Base-by-base conservation (phyloP, 2,329 filamentous ascomycete species). In the Pleurostoma richardsiae region DNA sequence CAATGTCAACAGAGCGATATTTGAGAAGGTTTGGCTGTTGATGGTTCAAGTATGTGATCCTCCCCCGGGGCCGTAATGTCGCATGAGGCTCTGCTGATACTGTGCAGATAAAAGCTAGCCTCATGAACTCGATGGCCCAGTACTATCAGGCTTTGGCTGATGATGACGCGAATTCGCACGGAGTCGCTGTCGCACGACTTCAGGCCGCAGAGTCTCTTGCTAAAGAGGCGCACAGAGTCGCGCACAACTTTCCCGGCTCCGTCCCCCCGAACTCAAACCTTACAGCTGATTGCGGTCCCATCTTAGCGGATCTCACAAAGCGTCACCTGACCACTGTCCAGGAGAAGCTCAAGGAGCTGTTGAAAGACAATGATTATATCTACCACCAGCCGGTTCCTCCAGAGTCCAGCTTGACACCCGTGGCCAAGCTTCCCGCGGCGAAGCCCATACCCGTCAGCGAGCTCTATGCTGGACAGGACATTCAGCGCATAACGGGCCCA, bases 371-470 rank as follows among this genome's bases (percentile, higher is more conserved):
- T 56, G 94, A 99, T 63, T 97, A 94, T 66, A 96, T 99, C 62
- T 99, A 99, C 61, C 94, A 99, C 63, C 90, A 97, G 57, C 85
- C 83, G 2, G 85, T 99, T 2, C 92, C 94, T 0, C 84, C 85
- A 7, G 90, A 96, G 65, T 88, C 90, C 4, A 86, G 85, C 29
- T 71, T 99, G 10, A 72, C 88, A 1, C 79, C 86, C 1, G 90
- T 99, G 42, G 80, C 90, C 3, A 99, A 97, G 64, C 76, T 97
- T 11, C 90, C 92, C 4, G 95, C 94, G 2, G 91, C 94, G 6
- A 99, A 99, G 65, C 90, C 94, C 4, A 97, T 99, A 52, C 92
- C 94, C 0, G 92, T 99, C 30, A 95, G 88, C 62, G 95, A 99
- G 63, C 74, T 99, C 1, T 99, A 99, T 60, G 90, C 95, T 48